Conservation (phyloP, 768 basidiomycete species). For the Suillus discolor region DNA sequence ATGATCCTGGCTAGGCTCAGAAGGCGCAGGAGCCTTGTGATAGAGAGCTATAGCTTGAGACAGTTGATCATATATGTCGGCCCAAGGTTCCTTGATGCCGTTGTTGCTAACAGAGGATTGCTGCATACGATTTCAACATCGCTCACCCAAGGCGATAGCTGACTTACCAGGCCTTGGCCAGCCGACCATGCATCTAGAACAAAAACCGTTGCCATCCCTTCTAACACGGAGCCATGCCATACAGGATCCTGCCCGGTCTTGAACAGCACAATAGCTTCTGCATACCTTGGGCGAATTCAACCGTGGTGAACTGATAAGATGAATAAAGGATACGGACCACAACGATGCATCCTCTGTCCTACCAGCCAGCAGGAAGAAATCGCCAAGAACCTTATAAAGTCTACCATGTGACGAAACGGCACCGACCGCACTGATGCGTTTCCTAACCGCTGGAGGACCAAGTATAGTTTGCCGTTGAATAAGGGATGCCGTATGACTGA, state of each 20-base stretch:
- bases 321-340: constrained; percentile 54
- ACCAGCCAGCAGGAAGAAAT: constrained; percentile 89
- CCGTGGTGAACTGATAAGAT: constrained; percentile 11
- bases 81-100: constrained; percentile 66
- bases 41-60: constrained; percentile 65
- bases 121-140: constrained; percentile 38
- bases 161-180: constrained; percentile 69
- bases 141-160: constrained; percentile 10
- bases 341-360: constrained; percentile 77
- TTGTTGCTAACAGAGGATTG: constrained; percentile 51
- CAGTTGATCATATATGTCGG: constrained; percentile 73
- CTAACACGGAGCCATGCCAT: constrained; percentile 90
- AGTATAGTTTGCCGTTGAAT: constrained; percentile 55
- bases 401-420: constrained; percentile 81
- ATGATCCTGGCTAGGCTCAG: constrained; percentile 56
- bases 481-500: constrained; percentile 22
- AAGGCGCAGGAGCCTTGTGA: constrained; percentile 52
- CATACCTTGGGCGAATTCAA: constrained; percentile 60
- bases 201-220: constrained; percentile 79
- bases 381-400: constrained; percentile 84
- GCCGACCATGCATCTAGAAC: constrained; percentile 85
- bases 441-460: constrained; percentile 47
- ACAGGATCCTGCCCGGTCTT: constrained; percentile 73
- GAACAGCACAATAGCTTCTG: constrained; percentile 80
- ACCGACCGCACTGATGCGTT: constrained; percentile 64